Evolutionary conservation across 208 protist genomes (phyloP).

Genomic region (Leishmania turanica): DNA sequence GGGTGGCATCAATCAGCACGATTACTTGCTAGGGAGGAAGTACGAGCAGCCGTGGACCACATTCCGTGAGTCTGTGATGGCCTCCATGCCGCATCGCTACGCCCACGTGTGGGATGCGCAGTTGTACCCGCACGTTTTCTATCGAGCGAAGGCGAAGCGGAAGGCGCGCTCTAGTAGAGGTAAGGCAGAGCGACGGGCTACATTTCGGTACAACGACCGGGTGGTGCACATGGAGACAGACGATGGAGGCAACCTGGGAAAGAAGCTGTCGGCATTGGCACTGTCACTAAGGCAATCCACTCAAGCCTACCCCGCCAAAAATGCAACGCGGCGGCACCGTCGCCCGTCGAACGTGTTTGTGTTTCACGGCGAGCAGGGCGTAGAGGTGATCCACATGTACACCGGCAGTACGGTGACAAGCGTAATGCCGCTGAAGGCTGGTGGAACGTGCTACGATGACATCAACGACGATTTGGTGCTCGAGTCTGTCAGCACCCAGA

Average conservation of each 20-base stretch:
- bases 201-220: conserved; percentile 63
- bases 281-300: neutral
- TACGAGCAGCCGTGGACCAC: conserved; percentile 80
- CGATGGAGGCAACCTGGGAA: conserved; percentile 74
- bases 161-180: conserved; percentile 26
- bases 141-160: conserved; percentile 47
- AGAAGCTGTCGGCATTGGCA: conserved; percentile 37
- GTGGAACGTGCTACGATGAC: conserved; percentile 79
- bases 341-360: conserved; percentile 76
- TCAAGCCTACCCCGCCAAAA: conserved; percentile 8
- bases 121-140: conserved; percentile 72
- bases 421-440: conserved; percentile 65
- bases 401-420: conserved; percentile 75
- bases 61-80: conserved; percentile 76
- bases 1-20: neutral
- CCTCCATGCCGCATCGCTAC: conserved; percentile 84
- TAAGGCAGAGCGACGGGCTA: conserved; percentile 27
- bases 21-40: conserved; percentile 7
- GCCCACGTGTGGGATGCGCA: conserved; percentile 82
- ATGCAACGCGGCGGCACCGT: conserved; percentile 5
- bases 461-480: conserved; percentile 88
- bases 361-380: conserved; percentile 72
- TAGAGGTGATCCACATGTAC: conserved; percentile 91
- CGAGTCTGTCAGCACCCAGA: conserved; percentile 64
- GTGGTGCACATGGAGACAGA: conserved; percentile 70